These are phyloP conservation scores for Planoprotostelium fungivorum DNA, from an alignment of 78 protist genomes.

Conservation along the genomic window DNA sequence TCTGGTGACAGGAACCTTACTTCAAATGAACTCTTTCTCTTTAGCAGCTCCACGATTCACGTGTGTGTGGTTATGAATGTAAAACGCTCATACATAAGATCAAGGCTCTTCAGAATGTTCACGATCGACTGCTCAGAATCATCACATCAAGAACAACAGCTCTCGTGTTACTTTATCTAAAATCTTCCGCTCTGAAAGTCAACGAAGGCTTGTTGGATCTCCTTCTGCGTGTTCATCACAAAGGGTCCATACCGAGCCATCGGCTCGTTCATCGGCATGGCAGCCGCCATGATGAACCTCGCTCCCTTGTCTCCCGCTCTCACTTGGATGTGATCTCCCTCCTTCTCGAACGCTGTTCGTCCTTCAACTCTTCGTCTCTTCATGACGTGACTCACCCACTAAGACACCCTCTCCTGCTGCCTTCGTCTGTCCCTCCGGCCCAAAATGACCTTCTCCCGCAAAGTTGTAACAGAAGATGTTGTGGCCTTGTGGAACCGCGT, in stretches of 20 bases:
- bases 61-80: too few relatives aligned
- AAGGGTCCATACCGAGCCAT: slow-evolving; percentile 79
- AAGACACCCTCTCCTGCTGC: slow-evolving; percentile 7
- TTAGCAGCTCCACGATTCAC: too few relatives aligned
- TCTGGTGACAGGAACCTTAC: too few relatives aligned
- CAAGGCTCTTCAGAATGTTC: too few relatives aligned
- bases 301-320: slow-evolving; percentile 17
- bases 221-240: slow-evolving; percentile 84
- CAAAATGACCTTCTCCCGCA: slow-evolving; percentile 40
- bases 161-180: slow-evolving; percentile 11
- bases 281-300: slow-evolving; percentile 46
- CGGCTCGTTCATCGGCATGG: slow-evolving; percentile 61
- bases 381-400: not conserved
- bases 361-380: not conserved
- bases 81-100: too few relatives aligned
- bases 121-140: too few relatives aligned
- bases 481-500: slow-evolving; percentile 40
- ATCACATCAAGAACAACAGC: too few relatives aligned
- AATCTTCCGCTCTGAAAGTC: slow-evolving; percentile 59
- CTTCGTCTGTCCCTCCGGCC: slow-evolving; percentile 14
- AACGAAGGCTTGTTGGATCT: slow-evolving; percentile 58
- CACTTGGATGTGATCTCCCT: slow-evolving; percentile 16
- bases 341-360: not conserved
- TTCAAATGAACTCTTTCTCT: too few relatives aligned
- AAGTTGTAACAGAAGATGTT: slow-evolving; percentile 33